Evolutionary conservation across 2,329 filamentous ascomycete species (phyloP), one percentile per base, ranked within the genome.

Genomic region (Exserohilum turcica): DNA sequence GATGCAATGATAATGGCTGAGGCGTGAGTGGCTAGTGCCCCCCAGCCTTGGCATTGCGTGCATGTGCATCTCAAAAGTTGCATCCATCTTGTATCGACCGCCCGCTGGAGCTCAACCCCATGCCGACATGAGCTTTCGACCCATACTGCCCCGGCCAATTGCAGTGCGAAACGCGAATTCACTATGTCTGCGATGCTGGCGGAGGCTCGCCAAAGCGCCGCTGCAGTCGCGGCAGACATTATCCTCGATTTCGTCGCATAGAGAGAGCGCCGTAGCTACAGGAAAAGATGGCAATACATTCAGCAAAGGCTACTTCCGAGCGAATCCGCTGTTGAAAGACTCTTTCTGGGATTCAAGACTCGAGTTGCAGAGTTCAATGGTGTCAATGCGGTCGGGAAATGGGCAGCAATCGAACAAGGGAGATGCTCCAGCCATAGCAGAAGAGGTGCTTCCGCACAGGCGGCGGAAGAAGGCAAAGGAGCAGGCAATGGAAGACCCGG

Each of bases 231-330:
- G 64, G 38, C 70, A 63, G 32, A 47, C 63, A 31, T 69, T 74
- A 54, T 72, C 71, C 29, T 65, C 63, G 29, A 56, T 64, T 6
- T 52, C 62, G 10, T 56, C 69, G 9, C 48, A 60, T 45, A 63
- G 62, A 56, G 64, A 69, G 42, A 65, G 69, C 43, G 68, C 66
- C 43, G 61, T 68, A 54, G 64, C 66, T 10, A 56, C 61, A 12
- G 66, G 64, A 15, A 70, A 66, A 61, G 65, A 63, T 37, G 63
- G 66, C 56, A 70, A 54, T 38, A 47, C 67, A 12, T 74, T 76
- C 55, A 63, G 59, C 56, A 73, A 68, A 48, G 71, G 74, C 54
- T 76, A 76, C 57, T 76, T 76, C 51, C 73, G 71, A 65, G 64
- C 71, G 33, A 76, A 76, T 52, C 55, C 68, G 13, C 52, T 66